phyloP scores from a whole-genome alignment of 2,329 filamentous ascomycete genomes.

The Plectosphaerella plurivora region DNA sequence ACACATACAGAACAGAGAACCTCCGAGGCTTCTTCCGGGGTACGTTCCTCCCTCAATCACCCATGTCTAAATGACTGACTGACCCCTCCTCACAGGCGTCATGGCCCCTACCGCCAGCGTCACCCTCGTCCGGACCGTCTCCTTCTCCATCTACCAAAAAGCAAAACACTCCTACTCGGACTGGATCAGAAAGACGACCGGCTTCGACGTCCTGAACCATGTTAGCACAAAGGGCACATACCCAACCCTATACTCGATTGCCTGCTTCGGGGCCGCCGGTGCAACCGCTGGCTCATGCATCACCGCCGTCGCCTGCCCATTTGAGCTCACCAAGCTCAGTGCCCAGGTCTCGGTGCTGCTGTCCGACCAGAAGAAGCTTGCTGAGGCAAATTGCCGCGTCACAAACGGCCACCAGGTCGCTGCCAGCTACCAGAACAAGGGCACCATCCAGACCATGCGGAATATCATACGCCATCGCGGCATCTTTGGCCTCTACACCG shows the following conservation, averaged over 20 bases:
- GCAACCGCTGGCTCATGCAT: slow-evolving; percentile 77
- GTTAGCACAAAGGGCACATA: slow-evolving; percentile 67
- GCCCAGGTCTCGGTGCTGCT: slow-evolving; percentile 80
- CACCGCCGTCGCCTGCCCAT: slow-evolving; percentile 77
- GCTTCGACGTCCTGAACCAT: slow-evolving; percentile 66
- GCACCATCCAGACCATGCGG: slow-evolving; percentile 69
- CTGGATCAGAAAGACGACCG: slow-evolving; percentile 63
- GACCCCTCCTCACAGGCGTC: slow-evolving; percentile 48
- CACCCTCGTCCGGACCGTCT: slow-evolving; percentile 71
- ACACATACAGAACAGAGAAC: slow-evolving; percentile 73
- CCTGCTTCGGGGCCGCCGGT: slow-evolving; percentile 73
- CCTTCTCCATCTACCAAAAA: slow-evolving; percentile 75
- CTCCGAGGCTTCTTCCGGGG: slow-evolving; percentile 76
- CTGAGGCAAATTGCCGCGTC: slow-evolving; percentile 23
- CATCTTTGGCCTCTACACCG: slow-evolving; percentile 70
- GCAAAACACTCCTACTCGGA: slow-evolving; percentile 70
- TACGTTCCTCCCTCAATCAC: slow-evolving; percentile 29
- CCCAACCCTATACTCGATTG: slow-evolving; percentile 68
- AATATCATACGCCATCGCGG: slow-evolving; percentile 75
- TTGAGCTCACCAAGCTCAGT: slow-evolving; percentile 85
- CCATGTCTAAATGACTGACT: background rate
- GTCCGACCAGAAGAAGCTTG: slow-evolving; percentile 48
- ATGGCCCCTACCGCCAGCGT: slow-evolving; percentile 76
- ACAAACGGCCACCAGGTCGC: slow-evolving; percentile 55
- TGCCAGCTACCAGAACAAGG: slow-evolving; percentile 71